Conservation (phyloP, 139 green algal species). For the Micromonas commoda region DNA sequence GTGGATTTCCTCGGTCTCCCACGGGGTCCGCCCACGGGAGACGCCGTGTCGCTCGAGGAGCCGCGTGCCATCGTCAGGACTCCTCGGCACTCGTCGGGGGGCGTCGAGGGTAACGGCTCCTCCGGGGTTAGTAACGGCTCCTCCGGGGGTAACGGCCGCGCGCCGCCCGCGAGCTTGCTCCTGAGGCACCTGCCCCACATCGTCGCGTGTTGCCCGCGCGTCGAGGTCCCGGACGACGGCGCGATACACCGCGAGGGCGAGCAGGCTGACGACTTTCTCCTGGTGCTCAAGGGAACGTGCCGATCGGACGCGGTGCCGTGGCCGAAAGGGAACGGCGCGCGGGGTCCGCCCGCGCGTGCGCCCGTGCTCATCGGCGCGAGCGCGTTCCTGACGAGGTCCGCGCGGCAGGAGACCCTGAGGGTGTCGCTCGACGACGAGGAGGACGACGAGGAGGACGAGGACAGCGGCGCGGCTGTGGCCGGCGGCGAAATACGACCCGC, state of each 20-base stretch:
- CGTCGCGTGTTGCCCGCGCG: not conserved
- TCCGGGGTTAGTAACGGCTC: too few relatives aligned
- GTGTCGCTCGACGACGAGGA: not conserved
- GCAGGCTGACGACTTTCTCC: slow-evolving; percentile 16
- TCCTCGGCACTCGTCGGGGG: too few relatives aligned
- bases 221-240: not conserved
- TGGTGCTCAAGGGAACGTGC: slow-evolving; percentile 14
- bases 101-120: too few relatives aligned
- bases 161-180: not conserved
- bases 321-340: slow-evolving; percentile 12
- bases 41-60: too few relatives aligned
- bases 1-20: slow-evolving; percentile 53
- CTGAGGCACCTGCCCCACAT: not conserved
- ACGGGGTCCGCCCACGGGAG: not conserved
- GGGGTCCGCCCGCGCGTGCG: slow-evolving; percentile 23
- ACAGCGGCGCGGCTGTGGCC: too few relatives aligned
- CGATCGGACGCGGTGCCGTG: slow-evolving; percentile 22
- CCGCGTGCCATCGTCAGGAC: too few relatives aligned
- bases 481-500: too few relatives aligned
- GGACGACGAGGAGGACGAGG: not conserved
- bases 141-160: too few relatives aligned
- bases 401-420: slow-evolving; percentile 36
- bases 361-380: slow-evolving; percentile 51
- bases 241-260: slow-evolving; percentile 18
- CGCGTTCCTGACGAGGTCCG: slow-evolving; percentile 52